Evolutionary conservation across 768 basidiomycete genomes (phyloP).

Genomic region (Boletus bicolor): DNA sequence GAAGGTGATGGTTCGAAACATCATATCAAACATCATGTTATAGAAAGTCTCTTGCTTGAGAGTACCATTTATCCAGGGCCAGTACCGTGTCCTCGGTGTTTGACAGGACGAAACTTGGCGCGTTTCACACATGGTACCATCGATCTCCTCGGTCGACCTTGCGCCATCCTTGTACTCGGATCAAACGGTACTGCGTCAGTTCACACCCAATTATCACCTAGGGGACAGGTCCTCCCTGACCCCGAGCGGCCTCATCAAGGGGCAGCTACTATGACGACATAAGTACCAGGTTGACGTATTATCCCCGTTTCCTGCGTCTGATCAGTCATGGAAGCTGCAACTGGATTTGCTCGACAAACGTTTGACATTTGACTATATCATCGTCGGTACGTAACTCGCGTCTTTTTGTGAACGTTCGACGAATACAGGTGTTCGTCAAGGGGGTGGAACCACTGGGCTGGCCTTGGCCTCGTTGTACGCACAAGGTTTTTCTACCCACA

Average conservation of each 20-base stretch:
- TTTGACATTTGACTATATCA: constrained; percentile 21
- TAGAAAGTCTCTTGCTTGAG: too few species aligned
- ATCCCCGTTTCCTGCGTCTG: background rate
- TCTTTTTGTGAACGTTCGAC: background rate
- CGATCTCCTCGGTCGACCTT: background rate
- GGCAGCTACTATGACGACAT: background rate
- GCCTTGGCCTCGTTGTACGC: constrained; percentile 16
- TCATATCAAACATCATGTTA: too few species aligned
- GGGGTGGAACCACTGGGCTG: constrained; percentile 14
- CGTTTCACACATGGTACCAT: background rate
- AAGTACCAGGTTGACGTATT: background rate
- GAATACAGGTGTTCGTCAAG: background rate
- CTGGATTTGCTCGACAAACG: constrained; percentile 4
- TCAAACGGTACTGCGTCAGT: background rate
- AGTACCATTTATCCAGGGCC: too few species aligned
- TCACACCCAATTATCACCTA: background rate
- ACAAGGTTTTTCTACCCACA: too few species aligned
- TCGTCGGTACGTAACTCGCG: constrained; percentile 11
- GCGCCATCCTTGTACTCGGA: background rate
- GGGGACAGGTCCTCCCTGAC: background rate
- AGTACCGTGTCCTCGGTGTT: background rate
- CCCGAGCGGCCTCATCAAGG: background rate
- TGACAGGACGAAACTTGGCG: background rate
- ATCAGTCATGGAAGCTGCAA: constrained; percentile 4
- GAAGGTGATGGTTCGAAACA: too few species aligned